Base-by-base conservation (phyloP, 345 rosid species). In the Conringia planisiliqua region DNA sequence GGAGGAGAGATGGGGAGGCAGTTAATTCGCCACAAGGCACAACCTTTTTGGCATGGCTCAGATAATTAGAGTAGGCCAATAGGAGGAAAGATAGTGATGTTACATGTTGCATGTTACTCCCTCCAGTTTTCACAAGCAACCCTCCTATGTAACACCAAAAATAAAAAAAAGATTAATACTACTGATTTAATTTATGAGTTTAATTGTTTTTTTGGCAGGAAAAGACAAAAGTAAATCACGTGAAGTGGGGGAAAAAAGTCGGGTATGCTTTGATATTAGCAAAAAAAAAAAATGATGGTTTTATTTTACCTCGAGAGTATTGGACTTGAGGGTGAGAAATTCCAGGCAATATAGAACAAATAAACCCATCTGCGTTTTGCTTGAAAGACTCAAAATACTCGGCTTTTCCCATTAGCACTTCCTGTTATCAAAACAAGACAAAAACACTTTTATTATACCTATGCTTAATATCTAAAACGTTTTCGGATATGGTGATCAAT, bases 91-190 rank as follows among this genome's bases (percentile, higher is more conserved):
- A 80, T 59, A 91, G 68, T 33, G 98, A 85, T 46, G 99, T 92
- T 77, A 96, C 99, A 78, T 92, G 93, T 79, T 96, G 99, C 87
- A 96, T 86, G 90, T 96, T 96, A 83, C 97, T 89, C 38, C 89
- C 99, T 54, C 91, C 92, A 54, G 96, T 88, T 75, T 92, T 92
- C 74, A 89, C 90, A 52, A 92, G 82, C 81, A 96, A 70, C 3
- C 99, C 99, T 56, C 98, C 97, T 89, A 62, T 71, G 61, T 51
- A 33, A 61, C 33, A 76, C 55, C 24, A 38, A 66, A 30, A 52
- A 0, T 12, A 26, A 27, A 26, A 54, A 1, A 52, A 5, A 47
- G 55, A 20, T 51, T 51, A 51, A 12, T 11, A 51, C 12, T 24
- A 22, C 57, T 51, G 57, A 24, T 51, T 24, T 5, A 20, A 10